Base-by-base conservation (phyloP, 345 rosid genomes). In the Geranium rotundifolium region DNA sequence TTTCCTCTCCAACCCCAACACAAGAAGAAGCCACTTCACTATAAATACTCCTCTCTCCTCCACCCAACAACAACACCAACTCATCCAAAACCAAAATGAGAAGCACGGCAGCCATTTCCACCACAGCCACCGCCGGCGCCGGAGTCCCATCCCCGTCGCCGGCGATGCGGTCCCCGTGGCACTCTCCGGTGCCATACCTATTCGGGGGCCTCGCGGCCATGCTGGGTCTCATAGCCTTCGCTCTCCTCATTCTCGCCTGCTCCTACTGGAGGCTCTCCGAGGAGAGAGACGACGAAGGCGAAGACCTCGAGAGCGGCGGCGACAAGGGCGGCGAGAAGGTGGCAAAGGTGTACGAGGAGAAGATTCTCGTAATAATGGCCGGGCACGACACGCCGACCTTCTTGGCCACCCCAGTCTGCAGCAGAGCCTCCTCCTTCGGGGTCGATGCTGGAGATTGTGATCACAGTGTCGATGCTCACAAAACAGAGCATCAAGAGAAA, bases 121-220 rank as follows among this genome's bases (percentile, higher is more conserved):
- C 37, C 3, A 31, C 37, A 31, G 7, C 37, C 37, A 7, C 37
- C n/a, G n/a, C n/a, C n/a, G n/a, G n/a, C n/a, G n/a, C n/a, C n/a
- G n/a, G n/a, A 31, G 37, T 31, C 7, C 37, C 37, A 31, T 31
- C 37, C 37, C 7, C 37, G 7, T 31, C 37, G 3, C 37, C 71
- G 12, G 9, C 67, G 10, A 29, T 71, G 20, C 92, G 69, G 73
- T 83, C 92, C 0, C 80, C 95, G 18, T 83, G 96, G 95, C 96
- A 92, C 73, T 92, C 98, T 54, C 98, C 98, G 0, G 91, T 92
- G 49, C 96, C 98, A 0, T 92, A 89, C 74, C 74, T 92, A 39
- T 89, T 92, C 52, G 98, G 98, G 12, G 98, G 98, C 15, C 69
- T 92, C 29, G 96, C 98, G 0, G 98, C 95, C 31, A 92, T 92